Evolutionary conservation across 345 rosid genomes (phyloP).

Genomic region (Corymbia maculata): DNA sequence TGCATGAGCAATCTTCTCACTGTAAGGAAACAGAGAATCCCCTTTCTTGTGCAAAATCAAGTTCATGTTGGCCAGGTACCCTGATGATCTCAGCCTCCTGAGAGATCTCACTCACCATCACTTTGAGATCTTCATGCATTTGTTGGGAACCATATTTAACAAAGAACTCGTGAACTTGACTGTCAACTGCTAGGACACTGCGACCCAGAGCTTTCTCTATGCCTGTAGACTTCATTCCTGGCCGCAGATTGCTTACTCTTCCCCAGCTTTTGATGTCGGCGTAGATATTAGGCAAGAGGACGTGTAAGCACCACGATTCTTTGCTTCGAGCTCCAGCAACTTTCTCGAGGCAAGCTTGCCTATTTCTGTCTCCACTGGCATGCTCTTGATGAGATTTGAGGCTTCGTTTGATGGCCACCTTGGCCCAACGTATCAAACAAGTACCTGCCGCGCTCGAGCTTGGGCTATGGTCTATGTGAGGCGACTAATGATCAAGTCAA

Average conservation of each 20-base stretch:
- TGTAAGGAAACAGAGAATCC: constrained; percentile 47
- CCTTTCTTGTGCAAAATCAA: constrained; percentile 62
- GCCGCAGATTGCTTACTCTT: constrained; percentile 25
- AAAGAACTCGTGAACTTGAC: constrained; percentile 47
- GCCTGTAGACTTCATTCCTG: constrained; percentile 36
- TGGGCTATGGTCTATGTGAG: constrained; percentile 35
- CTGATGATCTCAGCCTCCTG: constrained; percentile 41
- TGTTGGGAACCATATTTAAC: constrained; percentile 40
- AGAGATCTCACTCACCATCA: constrained; percentile 24
- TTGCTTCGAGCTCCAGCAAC: constrained; percentile 37
- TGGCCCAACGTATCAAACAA: constrained; percentile 50
- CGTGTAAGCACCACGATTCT: constrained; percentile 37
- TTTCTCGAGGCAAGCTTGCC: constrained; percentile 39
- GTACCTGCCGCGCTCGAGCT: constrained; percentile 52
- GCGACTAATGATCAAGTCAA: constrained; percentile 29
- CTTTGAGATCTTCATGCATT: constrained; percentile 31
- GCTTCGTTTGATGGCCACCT: constrained; percentile 40
- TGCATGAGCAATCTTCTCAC: constrained; percentile 59
- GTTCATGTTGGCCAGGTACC: constrained; percentile 38
- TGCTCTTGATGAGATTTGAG: constrained; percentile 14
- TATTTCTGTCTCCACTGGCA: constrained; percentile 41
- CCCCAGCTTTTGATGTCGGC: constrained; percentile 45
- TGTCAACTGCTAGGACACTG: constrained; percentile 41
- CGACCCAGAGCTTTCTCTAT: constrained; percentile 48
- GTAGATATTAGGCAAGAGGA: constrained; percentile 44